Evolutionary conservation across 1,284 basidiomycete species (phyloP).

Genomic region (Puccinia horiana): DNA sequence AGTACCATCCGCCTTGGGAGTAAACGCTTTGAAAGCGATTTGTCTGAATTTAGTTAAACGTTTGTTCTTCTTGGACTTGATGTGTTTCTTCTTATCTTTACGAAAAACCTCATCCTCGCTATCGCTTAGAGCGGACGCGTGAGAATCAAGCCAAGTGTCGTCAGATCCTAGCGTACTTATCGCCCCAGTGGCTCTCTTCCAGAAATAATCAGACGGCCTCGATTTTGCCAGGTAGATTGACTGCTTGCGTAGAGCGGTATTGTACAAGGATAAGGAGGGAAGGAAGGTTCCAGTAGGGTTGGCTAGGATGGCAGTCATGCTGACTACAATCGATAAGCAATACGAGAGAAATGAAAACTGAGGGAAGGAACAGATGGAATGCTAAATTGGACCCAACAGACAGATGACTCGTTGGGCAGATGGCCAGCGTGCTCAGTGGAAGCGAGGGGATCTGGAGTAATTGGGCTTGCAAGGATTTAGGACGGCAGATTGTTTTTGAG

Average conservation of each 20-base stretch:
- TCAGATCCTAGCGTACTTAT: background rate
- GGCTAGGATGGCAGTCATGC: background rate
- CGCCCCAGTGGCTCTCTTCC: slow-evolving; percentile 24
- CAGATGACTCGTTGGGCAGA: background rate
- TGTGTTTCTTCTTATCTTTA: background rate
- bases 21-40: slow-evolving; percentile 48
- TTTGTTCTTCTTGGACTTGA: slow-evolving; percentile 8
- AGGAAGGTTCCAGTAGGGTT: background rate
- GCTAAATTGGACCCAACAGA: background rate
- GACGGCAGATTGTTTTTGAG: too few relatives aligned
- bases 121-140: slow-evolving; percentile 28
- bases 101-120: slow-evolving; percentile 29
- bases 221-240: background rate
- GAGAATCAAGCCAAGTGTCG: slow-evolving; percentile 24
- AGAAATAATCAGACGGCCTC: slow-evolving; percentile 40
- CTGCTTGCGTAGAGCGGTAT: slow-evolving; percentile 9
- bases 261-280: slow-evolving; percentile 13
- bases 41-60: slow-evolving; percentile 16
- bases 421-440: too few relatives aligned
- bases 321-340: too few relatives aligned
- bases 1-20: slow-evolving; percentile 15
- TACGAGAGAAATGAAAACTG: background rate
- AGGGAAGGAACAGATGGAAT: background rate
- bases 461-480: too few relatives aligned
- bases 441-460: too few relatives aligned